Conservation (phyloP, 176 grass and related monocot genomes). For the Oryza australiensis region DNA sequence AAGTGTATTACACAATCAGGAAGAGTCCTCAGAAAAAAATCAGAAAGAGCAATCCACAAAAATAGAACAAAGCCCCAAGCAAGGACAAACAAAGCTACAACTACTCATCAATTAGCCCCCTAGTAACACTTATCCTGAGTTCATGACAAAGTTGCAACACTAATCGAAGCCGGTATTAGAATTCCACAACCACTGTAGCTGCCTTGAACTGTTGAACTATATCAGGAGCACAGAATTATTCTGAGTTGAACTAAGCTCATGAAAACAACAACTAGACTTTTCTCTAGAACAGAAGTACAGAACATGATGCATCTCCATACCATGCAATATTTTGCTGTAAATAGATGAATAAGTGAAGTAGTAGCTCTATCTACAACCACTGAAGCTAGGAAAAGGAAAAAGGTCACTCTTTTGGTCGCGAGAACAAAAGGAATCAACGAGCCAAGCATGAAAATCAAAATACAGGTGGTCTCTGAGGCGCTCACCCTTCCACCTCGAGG, state of each 20-base stretch:
- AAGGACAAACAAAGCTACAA: not conserved
- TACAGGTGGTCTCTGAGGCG: not conserved
- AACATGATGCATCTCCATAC: not conserved
- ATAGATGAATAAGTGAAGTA: not conserved
- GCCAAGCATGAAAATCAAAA: slow-evolving; percentile 16
- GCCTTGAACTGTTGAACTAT: not conserved
- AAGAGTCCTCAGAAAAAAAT: not conserved
- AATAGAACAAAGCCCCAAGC: not conserved
- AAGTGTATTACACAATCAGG: not conserved
- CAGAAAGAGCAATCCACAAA: not conserved
- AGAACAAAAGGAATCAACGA: not conserved
- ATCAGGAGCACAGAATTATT: not conserved
- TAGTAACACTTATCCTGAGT: not conserved
- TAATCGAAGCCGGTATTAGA: not conserved
- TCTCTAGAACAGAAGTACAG: not conserved
- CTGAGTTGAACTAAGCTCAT: not conserved
- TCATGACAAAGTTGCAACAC: not conserved
- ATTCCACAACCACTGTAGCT: not conserved
- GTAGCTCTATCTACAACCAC: not conserved
- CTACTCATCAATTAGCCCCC: not conserved
- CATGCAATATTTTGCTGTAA: too few relatives aligned
- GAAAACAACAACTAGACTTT: not conserved
- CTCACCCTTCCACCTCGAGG: slow-evolving; percentile 67
- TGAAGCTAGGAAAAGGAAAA: not conserved
- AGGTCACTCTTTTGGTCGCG: not conserved